A percentile compares a stretch with the other conserved stretches of the same genome.
Evolutionary conservation across 345 rosid species (phyloP).

Genomic region (Lepidium aucheri): DNA sequence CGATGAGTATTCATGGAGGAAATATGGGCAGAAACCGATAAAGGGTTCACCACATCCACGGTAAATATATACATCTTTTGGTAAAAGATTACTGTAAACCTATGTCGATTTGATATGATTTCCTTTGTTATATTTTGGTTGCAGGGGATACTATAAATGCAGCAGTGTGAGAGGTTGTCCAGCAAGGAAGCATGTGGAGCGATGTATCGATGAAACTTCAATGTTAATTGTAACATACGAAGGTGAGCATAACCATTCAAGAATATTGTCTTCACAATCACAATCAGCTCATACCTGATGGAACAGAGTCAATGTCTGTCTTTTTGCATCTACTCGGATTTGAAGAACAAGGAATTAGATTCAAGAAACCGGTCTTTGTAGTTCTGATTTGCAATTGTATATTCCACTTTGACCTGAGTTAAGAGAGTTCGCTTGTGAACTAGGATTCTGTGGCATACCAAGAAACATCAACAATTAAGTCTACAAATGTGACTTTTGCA

Average conservation of each 20-base stretch:
- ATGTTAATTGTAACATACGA: slow-evolving; percentile 76
- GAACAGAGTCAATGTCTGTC: not conserved
- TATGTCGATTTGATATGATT: not conserved
- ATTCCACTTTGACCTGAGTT: slow-evolving; percentile 1
- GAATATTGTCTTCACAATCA: slow-evolving; percentile 43
- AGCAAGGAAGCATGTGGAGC: slow-evolving; percentile 82
- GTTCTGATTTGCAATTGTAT: slow-evolving; percentile 24
- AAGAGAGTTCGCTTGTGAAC: too few species aligned
- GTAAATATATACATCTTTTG: slow-evolving; percentile 20
- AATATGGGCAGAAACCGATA: slow-evolving; percentile 81
- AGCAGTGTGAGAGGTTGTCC: slow-evolving; percentile 81
- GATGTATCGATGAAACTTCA: slow-evolving; percentile 65
- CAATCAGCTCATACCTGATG: slow-evolving; percentile 51
- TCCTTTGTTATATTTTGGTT: not conserved
- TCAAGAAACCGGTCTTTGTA: not conserved
- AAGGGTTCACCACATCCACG: slow-evolving; percentile 85
- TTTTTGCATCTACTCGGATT: not conserved
- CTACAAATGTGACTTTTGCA: too few species aligned
- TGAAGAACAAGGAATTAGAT: slow-evolving; percentile 1
- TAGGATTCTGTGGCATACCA: too few species aligned
- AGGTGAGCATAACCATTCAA: slow-evolving; percentile 72
- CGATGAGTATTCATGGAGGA: slow-evolving; percentile 83
- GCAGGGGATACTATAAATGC: slow-evolving; percentile 83
- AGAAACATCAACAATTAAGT: too few species aligned
- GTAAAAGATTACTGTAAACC: not conserved